Conservation (phyloP, 352 stramenopile species). For the Pythium insidiosum region DNA sequence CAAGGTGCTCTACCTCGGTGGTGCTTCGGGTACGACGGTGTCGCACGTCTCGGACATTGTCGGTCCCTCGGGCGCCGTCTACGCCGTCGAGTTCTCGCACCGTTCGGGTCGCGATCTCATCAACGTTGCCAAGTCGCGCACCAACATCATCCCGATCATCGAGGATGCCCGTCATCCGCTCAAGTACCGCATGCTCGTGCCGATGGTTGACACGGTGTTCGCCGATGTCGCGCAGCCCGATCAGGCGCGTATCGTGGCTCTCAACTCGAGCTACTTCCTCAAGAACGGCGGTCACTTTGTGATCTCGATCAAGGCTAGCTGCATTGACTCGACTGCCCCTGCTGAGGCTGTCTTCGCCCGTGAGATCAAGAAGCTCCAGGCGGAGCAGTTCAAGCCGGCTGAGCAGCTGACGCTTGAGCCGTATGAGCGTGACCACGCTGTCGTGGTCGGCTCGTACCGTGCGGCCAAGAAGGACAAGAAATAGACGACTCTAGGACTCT, state of each 20-base stretch:
- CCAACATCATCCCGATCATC: slow-evolving; percentile 99
- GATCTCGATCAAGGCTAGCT: slow-evolving; percentile 99
- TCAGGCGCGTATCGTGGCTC: slow-evolving; percentile 98
- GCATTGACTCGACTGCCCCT: slow-evolving; percentile 98
- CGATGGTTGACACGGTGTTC: slow-evolving; percentile 99
- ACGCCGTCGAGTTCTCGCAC: slow-evolving; percentile 99
- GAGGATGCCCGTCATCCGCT: slow-evolving; percentile 97
- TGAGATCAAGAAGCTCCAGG: slow-evolving; percentile 97
- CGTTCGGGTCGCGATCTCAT: slow-evolving; percentile 97
- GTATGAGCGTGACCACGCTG: slow-evolving; percentile 99
- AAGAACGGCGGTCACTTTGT: slow-evolving; percentile 99
- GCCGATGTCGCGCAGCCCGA: slow-evolving; percentile 99
- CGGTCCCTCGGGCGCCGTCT: slow-evolving; percentile 94
- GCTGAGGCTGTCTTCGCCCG: slow-evolving; percentile 97
- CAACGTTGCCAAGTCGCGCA: slow-evolving; percentile 98
- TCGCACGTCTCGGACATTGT: slow-evolving; percentile 99
- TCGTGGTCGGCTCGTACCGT: slow-evolving; percentile 96
- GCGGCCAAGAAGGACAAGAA: slow-evolving; percentile 25
- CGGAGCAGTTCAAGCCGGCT: slow-evolving; percentile 98
- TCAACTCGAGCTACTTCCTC: slow-evolving; percentile 99
- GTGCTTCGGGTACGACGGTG: slow-evolving; percentile 97
- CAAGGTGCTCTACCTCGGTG: slow-evolving; percentile 99
- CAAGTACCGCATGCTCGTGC: slow-evolving; percentile 98
- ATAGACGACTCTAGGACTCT: slow-evolving; percentile 10
- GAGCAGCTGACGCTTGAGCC: slow-evolving; percentile 99